Evolutionary conservation across 371 early-diverging fungal genomes (phyloP), one percentile per base, ranked within the genome.

Genomic region (Cokeromyces recurvatus): DNA sequence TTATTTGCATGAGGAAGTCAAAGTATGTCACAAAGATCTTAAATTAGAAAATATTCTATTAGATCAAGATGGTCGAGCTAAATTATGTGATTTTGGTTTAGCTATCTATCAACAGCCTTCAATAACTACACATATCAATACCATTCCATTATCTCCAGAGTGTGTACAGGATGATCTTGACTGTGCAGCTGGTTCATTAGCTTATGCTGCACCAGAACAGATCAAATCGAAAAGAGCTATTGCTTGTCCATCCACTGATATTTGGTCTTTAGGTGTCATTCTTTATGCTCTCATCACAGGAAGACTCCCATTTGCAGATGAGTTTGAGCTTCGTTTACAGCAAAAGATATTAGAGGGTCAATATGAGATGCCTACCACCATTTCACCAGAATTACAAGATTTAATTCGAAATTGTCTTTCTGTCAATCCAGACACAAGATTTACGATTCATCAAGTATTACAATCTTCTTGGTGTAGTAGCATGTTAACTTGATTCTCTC

Each of bases 31-130:
- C 65, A 81, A 91, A 42, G 98, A 98, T 64, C 59, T 98, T 39
- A 98, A 98, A 66, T 75, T 89, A 21, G 98, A 98, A 48, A 97
- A 97, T 62, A 78, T 97, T 15, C 61, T 97, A 23, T 52, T 77
- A 11, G 67, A 72, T 23, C 32, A 60, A 32, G 55, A 5, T 11
- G 8, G 51, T 3, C 46, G 63, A n/a, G 74, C 84, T 64, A 92
- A 91, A 55, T 54, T 97, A 9, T 80, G 85, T 48, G 98, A 98
- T 64, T 97, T 98, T 70, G 97, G 97, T 2, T 64, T 92, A 6
- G 79, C 87, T 1, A 11, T 29, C 29, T 29, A 8, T 29, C 35
- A 34, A n/a, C 14, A 34, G 14, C 15, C 15, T 11, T n/a, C 35
- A 4, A 9, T 9, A 14, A 9, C 4, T 4, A 9, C 5, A 4